These are phyloP conservation scores for Claviceps fusiformis DNA, from an alignment of 2,329 filamentous ascomycete species.

Conservation along the genomic window DNA sequence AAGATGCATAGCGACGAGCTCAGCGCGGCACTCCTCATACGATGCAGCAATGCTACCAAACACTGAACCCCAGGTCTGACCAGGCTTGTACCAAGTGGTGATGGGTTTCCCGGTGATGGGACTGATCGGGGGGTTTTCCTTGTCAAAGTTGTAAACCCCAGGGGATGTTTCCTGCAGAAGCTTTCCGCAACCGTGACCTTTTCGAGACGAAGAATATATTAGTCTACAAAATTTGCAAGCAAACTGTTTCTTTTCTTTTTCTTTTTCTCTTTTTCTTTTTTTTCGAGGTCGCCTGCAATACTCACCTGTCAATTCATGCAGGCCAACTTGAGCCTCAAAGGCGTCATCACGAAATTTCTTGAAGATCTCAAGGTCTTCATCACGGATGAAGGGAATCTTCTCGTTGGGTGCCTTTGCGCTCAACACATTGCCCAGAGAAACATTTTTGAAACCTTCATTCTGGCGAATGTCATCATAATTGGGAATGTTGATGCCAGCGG, in stretches of 20 bases:
- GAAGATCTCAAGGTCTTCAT: slow-evolving; percentile 64
- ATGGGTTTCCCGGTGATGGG: slow-evolving; percentile 65
- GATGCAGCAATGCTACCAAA: slow-evolving; percentile 78
- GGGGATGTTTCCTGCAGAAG: slow-evolving; percentile 77
- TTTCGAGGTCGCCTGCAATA: not conserved
- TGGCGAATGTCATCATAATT: slow-evolving; percentile 71
- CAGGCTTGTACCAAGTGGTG: slow-evolving; percentile 81
- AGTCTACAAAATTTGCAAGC: slow-evolving; percentile 3
- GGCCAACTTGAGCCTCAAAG: slow-evolving; percentile 91
- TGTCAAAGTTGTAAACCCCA: slow-evolving; percentile 80
- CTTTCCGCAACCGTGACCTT: slow-evolving; percentile 83
- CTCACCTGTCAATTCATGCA: slow-evolving; percentile 64
- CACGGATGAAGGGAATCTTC: slow-evolving; percentile 77
- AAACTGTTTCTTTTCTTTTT: no score
- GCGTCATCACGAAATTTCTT: slow-evolving; percentile 72
- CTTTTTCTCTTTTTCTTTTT: no score
- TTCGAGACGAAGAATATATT: not conserved
- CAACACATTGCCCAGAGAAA: slow-evolving; percentile 84
- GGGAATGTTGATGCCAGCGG: slow-evolving; percentile 54
- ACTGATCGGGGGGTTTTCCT: slow-evolving; percentile 64
- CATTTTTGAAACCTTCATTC: slow-evolving; percentile 80
- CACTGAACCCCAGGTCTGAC: slow-evolving; percentile 87
- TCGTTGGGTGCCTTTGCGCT: slow-evolving; percentile 86
- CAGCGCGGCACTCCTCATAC: slow-evolving; percentile 90
- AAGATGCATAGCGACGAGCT: slow-evolving; percentile 85